These are phyloP conservation scores for Mortierella polycephala DNA, from an alignment of 371 early-diverging fungal genomes.

Conservation along the genomic window DNA sequence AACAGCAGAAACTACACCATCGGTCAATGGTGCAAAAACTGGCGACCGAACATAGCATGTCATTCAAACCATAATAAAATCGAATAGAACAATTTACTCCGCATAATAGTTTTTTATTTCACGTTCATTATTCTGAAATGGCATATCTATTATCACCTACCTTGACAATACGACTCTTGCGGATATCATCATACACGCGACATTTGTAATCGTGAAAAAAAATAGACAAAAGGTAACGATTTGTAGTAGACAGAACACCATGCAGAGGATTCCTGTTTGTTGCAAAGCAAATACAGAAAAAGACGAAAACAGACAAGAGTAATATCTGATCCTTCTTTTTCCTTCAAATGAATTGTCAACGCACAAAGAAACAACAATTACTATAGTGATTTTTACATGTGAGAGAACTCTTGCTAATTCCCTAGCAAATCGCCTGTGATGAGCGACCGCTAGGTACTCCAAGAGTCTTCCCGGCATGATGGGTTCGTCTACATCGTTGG, in stretches of 20 bases:
- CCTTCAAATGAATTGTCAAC: neutral
- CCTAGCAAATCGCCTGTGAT: no score
- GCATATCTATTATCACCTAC: neutral
- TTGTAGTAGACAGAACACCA: constrained; percentile 2
- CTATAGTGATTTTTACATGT: constrained; percentile 47
- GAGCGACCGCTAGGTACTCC: no score
- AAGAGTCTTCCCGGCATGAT: constrained; percentile 53
- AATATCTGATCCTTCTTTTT: neutral
- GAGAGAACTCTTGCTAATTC: constrained; percentile 41
- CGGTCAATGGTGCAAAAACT: neutral
- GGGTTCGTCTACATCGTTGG: constrained; percentile 56
- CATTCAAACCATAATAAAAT: no score
- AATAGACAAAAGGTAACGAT: neutral
- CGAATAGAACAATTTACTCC: no score
- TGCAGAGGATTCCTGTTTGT: neutral
- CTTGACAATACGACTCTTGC: neutral
- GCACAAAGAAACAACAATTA: neutral
- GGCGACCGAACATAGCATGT: neutral
- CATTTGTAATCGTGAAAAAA: neutral
- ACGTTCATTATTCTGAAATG: no score
- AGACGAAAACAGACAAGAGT: neutral
- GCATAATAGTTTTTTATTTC: no score
- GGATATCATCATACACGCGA: neutral
- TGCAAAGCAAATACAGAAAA: constrained; percentile 2
- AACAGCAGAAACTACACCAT: neutral